phyloP scores from a whole-genome alignment of 139 green algal genomes.

The Eudorina sp. region DNA sequence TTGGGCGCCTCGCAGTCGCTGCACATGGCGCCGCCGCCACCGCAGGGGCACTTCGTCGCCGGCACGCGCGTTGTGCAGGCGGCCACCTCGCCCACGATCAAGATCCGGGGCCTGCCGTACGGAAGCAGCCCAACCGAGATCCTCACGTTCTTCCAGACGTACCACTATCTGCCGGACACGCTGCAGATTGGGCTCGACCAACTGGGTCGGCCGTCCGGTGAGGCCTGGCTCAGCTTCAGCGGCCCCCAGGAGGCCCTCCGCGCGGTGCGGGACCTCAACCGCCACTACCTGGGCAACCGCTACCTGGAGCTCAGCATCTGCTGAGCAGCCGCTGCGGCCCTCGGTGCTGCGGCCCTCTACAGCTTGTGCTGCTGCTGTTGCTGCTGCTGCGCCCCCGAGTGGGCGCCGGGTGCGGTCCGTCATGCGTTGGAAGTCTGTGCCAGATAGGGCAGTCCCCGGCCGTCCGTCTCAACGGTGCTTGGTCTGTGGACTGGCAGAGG shows the following conservation, averaged over 20 bases:
- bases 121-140: slow-evolving; percentile 59
- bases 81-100: slow-evolving; percentile 49
- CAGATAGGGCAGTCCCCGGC: too few relatives aligned
- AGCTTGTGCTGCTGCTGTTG: not conserved
- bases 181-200: slow-evolving; percentile 76
- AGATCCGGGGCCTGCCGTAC: slow-evolving; percentile 77
- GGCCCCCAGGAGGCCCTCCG: slow-evolving; percentile 65
- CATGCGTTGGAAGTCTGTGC: too few relatives aligned
- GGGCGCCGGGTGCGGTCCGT: too few relatives aligned
- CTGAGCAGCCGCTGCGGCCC: slow-evolving; percentile 7
- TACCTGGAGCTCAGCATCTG: slow-evolving; percentile 74
- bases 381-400: too few relatives aligned
- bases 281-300: slow-evolving; percentile 75
- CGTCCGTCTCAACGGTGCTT: too few relatives aligned
- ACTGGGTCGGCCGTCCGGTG: slow-evolving; percentile 67
- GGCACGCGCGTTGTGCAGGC: slow-evolving; percentile 44
- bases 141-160: slow-evolving; percentile 73
- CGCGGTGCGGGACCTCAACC: slow-evolving; percentile 71
- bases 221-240: slow-evolving; percentile 74
- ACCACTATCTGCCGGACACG: slow-evolving; percentile 69
- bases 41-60: not conserved
- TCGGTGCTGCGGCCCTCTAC: not conserved
- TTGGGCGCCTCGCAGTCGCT: slow-evolving; percentile 11
- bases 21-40: slow-evolving; percentile 4
- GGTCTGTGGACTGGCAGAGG: too few relatives aligned